Evolutionary conservation across 805 yeast species (phyloP).

Genomic region (Brettanomyces sp.): DNA sequence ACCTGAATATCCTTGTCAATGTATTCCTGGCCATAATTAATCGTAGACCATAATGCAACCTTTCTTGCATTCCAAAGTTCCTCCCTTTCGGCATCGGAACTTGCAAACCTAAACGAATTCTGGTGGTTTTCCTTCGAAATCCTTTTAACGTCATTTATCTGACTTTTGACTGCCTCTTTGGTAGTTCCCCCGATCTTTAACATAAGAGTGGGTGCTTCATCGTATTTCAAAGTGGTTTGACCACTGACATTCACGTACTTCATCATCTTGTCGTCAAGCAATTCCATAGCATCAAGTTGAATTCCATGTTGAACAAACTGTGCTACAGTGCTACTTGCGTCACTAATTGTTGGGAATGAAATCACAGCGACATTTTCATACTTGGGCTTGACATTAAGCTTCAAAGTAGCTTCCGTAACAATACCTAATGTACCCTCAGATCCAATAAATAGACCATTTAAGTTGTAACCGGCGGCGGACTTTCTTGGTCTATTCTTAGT

Average conservation of each 20-base stretch:
- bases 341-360: constrained; percentile 51
- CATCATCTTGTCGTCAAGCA: constrained; percentile 68
- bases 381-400: constrained; percentile 52
- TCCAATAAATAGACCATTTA: constrained; percentile 72
- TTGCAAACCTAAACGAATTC: constrained; percentile 52
- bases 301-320: constrained; percentile 58
- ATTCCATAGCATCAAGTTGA: constrained; percentile 70
- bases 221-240: constrained; percentile 43
- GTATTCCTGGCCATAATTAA: constrained; percentile 50
- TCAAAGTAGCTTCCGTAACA: constrained; percentile 61
- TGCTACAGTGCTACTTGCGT: constrained; percentile 65
- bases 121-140: constrained; percentile 40
- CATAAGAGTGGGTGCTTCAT: constrained; percentile 66
- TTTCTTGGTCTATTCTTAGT: constrained; percentile 70
- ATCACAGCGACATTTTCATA: constrained; percentile 62
- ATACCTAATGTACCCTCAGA: constrained; percentile 76
- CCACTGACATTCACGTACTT: constrained; percentile 57
- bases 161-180: constrained; percentile 37
- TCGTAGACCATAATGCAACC: constrained; percentile 62
- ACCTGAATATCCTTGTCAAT: constrained; percentile 51
- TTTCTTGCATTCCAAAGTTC: constrained; percentile 81
- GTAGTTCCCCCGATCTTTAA: constrained; percentile 66
- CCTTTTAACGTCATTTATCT: constrained; percentile 36
- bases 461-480: constrained; percentile 71
- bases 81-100: constrained; percentile 50